Base-by-base conservation (phyloP, 2,329 filamentous ascomycete genomes). In the Coniella vitis region DNA sequence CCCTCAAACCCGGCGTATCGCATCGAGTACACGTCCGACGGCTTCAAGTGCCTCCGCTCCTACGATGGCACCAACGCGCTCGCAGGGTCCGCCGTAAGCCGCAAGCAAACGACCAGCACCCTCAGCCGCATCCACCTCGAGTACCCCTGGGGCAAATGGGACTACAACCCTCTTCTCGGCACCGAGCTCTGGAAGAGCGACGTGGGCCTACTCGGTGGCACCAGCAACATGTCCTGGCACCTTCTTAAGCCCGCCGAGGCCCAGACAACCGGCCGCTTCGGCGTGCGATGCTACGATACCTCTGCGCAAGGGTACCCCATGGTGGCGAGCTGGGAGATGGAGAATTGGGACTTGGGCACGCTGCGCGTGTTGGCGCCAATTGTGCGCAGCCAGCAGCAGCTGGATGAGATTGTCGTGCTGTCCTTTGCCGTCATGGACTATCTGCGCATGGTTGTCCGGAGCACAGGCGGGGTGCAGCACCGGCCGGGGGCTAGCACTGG, bases 71-170 rank as follows among this genome's bases (percentile, higher is more conserved):
- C 25, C 29, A 29, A n/a, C 4, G 25, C 32, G 7, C 40, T 34
- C 12, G 40, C 29, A 1, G 40, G 40, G 3, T 31, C 40, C 25
- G 40, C 40, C 3, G 29, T 42, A 14, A 32, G 25, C 29, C 40
- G 40, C 16, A 32, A 42, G 25, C 31, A 42, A 17, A 34, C 40
- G 14, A 42, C 40, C 8, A 42, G 29, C 40, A 21, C 12, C 17
- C 5, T 13, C 4, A 25, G 40, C 10, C 16, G 40, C n/a, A 25
- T 42, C 12, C 25, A 42, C 12, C 40, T 42, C 16, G 40, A 42
- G n/a, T 42, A 32, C 40, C 40, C 40, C 16, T 42, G 40, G 40
- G 40, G 40, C 17, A 34, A 34, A 16, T 42, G 40, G 40, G 40
- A 42, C 40, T 34, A 42, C 40, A 42, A 42, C 40, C 40, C 40